A percentile compares a stretch with the other conserved stretches of the same genome.
Conservation (phyloP, 257 asterid genomes). For the Nicotiana undulata region DNA sequence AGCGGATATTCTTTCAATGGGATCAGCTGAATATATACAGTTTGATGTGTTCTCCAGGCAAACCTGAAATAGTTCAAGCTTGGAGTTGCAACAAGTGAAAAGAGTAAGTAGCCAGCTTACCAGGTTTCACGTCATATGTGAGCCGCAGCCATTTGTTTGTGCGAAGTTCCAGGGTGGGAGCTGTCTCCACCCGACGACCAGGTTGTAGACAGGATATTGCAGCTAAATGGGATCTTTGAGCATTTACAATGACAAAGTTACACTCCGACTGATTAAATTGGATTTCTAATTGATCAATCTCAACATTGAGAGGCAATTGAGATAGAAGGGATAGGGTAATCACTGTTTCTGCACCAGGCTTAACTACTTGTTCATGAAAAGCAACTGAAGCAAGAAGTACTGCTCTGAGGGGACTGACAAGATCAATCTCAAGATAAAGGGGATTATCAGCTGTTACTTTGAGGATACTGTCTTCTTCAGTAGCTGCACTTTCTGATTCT, state of each 20-base stretch:
- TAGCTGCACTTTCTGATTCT: conserved; percentile 35
- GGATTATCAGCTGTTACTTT: conserved; percentile 65
- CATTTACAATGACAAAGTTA: conserved; percentile 76
- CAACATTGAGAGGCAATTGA: conserved; percentile 67
- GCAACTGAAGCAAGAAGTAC: conserved; percentile 92
- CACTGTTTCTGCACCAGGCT: conserved; percentile 73
- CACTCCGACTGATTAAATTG: conserved; percentile 93
- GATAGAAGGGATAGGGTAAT: conserved; percentile 79
- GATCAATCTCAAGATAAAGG: conserved; percentile 92
- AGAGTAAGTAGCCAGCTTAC: conserved; percentile 34
- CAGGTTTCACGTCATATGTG: conserved; percentile 78
- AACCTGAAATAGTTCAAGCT: neutral
- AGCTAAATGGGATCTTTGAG: conserved; percentile 68
- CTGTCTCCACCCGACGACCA: conserved; percentile 84
- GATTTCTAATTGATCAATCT: conserved; percentile 94
- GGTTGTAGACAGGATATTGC: conserved; percentile 59
- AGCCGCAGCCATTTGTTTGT: conserved; percentile 87
- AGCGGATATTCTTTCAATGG: neutral
- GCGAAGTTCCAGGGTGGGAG: conserved; percentile 62
- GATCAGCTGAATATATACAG: neutral
- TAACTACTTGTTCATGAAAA: conserved; percentile 86
- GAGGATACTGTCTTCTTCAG: conserved; percentile 35
- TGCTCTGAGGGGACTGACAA: conserved; percentile 80
- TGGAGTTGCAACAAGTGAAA: neutral
- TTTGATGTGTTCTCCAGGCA: neutral